Evolutionary conservation across 345 rosid genomes (phyloP), one percentile per base, ranked within the genome.

Genomic region (Euphorbia lathyris): DNA sequence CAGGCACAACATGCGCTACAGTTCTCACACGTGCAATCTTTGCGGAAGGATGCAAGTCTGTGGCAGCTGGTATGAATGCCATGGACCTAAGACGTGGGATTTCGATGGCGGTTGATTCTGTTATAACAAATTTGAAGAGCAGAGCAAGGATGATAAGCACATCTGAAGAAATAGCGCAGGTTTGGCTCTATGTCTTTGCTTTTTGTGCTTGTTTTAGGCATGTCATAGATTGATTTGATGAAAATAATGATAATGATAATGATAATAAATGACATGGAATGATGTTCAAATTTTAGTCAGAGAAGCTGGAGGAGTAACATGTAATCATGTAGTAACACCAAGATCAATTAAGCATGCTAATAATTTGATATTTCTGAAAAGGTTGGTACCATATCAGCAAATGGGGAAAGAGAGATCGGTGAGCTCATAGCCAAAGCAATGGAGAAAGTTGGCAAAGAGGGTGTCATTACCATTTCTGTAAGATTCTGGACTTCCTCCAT

Each of bases 401-500:
- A 95, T 80, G 99, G 99, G 17, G 98, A 95, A 67, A 84, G 96
- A 58, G 99, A 95, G 79, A 90, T 92, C 60, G 99, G 99, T 43
- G 97, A 92, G 67, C 78, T 95, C 68, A 95, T 95, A 64, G 99
- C 99, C 29, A 90, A 92, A 71, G 99, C 98, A 23, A 88, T 95
- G 94, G 98, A 92, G 73, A 92, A 90, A 73, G 99, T 92, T 5
- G 99, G 98, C 74, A 92, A 92, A 74, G 98, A 95, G 81, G 99
- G 99, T 72, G 98, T 95, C 16, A 92, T 95, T 68, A 92, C 96
- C 19, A 92, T 95, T 62, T 85, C 87, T 65, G 98, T 94, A 74
- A 85, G 88, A 76, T 51, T 57, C 32, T 32, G 17, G 5, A 64
- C 14, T 13, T 45, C 17, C 34, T 43, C 32, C 23, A 19, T 56